Conservation (phyloP, 2,329 filamentous ascomycete genomes). For the Rutstroemia sydowiana region DNA sequence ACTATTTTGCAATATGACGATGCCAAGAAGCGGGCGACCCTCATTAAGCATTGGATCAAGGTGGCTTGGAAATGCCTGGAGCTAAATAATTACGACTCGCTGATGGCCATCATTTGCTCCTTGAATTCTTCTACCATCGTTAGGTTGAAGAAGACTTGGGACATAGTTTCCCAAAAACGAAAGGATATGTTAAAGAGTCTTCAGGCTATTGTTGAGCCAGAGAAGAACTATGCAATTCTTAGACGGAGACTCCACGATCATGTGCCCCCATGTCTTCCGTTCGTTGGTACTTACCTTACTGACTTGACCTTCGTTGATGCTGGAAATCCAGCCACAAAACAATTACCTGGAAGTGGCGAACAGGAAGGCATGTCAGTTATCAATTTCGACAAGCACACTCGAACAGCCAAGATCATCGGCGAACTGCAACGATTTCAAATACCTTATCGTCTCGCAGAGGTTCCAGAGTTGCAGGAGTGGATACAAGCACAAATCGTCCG, state of each 20-base stretch:
- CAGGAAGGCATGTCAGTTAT: constrained; percentile 71
- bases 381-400: constrained; percentile 96
- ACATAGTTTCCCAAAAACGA: constrained; percentile 74
- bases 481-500: constrained; percentile 80
- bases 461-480: constrained; percentile 91
- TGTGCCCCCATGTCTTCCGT: constrained; percentile 86
- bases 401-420: constrained; percentile 90
- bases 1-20: constrained; percentile 85
- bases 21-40: constrained; percentile 79
- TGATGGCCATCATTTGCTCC: constrained; percentile 96
- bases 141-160: constrained; percentile 87
- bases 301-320: constrained; percentile 95
- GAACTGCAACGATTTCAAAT: constrained; percentile 96
- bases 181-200: constrained; percentile 72
- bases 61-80: constrained; percentile 79
- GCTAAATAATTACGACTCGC: constrained; percentile 88
- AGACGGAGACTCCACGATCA: constrained; percentile 78
- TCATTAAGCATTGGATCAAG: constrained; percentile 99
- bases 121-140: constrained; percentile 87
- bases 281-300: constrained; percentile 92
- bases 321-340: constrained; percentile 80
- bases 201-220: constrained; percentile 78
- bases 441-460: constrained; percentile 73
- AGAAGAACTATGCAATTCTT: constrained; percentile 84
- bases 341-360: constrained; percentile 50